Evolutionary conservation across 2,329 filamentous ascomycete species (phyloP).

Genomic region (Pseudocercospora crystallina): DNA sequence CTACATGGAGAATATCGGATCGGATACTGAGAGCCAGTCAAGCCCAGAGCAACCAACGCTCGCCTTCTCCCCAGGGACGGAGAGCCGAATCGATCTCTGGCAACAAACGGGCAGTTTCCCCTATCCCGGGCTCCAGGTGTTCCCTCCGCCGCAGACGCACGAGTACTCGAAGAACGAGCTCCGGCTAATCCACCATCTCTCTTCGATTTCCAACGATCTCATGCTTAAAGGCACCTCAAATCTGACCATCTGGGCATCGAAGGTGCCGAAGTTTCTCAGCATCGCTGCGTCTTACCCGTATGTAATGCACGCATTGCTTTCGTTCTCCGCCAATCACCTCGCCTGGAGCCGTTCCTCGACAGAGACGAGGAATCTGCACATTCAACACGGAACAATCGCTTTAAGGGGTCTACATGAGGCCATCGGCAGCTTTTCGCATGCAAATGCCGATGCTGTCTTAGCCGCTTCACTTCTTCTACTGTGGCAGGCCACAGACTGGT

Average conservation of each 20-base stretch:
- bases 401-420: slow-evolving; percentile 85
- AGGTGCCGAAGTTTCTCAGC: slow-evolving; percentile 86
- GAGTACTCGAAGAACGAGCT: slow-evolving; percentile 75
- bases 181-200: slow-evolving; percentile 86
- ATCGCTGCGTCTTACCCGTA: slow-evolving; percentile 80
- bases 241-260: slow-evolving; percentile 88
- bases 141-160: slow-evolving; percentile 70
- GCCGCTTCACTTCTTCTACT: slow-evolving; percentile 88
- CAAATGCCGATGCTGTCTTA: slow-evolving; percentile 86
- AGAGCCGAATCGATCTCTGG: slow-evolving; percentile 79
- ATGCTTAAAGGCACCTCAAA: slow-evolving; percentile 68
- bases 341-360: slow-evolving; percentile 84
- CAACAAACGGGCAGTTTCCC: slow-evolving; percentile 80
- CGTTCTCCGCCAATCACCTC: slow-evolving; percentile 92
- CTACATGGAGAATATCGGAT: slow-evolving; percentile 82
- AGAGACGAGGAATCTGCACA: slow-evolving; percentile 82
- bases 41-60: slow-evolving; percentile 61
- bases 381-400: slow-evolving; percentile 82
- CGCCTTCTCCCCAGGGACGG: slow-evolving; percentile 83
- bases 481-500: slow-evolving; percentile 97
- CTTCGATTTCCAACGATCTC: slow-evolving; percentile 80
- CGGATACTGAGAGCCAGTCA: slow-evolving; percentile 58
- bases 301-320: slow-evolving; percentile 90
- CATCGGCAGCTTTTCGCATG: slow-evolving; percentile 77
- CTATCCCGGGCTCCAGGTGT: slow-evolving; percentile 77